Conservation (phyloP, 2,329 filamentous ascomycete species). For the Colletotrichum musae region DNA sequence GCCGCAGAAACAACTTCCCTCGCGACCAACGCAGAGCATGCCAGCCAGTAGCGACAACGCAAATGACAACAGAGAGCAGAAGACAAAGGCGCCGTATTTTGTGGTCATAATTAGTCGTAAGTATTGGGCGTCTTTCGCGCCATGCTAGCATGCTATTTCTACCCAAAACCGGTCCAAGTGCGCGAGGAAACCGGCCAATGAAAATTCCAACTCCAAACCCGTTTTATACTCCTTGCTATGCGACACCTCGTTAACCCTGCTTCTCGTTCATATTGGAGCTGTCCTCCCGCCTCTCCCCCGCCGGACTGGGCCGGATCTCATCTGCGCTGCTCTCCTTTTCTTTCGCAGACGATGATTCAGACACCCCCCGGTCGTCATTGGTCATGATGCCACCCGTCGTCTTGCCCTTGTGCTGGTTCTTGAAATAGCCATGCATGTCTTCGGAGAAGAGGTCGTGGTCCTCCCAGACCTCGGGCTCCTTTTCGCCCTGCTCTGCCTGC, state of each 20-base stretch:
- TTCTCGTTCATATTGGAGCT: constrained; percentile 32
- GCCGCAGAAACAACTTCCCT: too few species aligned
- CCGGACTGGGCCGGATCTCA: constrained; percentile 27
- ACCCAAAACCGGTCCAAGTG: constrained; percentile 14
- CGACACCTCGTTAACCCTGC: constrained; percentile 16
- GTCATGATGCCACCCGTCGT: constrained; percentile 13
- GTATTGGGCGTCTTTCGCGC: constrained; percentile 25
- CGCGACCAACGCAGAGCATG: too few species aligned
- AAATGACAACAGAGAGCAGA: neutral
- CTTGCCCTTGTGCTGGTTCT: constrained; percentile 44
- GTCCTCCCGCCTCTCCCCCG: constrained; percentile 7
- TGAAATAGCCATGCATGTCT: constrained; percentile 70
- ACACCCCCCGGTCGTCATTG: constrained; percentile 3
- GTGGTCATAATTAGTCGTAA: constrained; percentile 19
- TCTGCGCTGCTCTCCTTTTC: constrained; percentile 33
- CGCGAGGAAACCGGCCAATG: constrained; percentile 13
- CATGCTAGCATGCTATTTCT: constrained; percentile 29
- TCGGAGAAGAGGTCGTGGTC: constrained; percentile 66
- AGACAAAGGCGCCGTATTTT: neutral
- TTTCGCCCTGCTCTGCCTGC: constrained; percentile 62
- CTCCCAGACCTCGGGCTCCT: constrained; percentile 63
- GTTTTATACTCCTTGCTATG: constrained; percentile 35
- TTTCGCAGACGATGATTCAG: constrained; percentile 27
- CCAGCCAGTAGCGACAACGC: too few species aligned
- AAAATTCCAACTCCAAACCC: constrained; percentile 26